Evolutionary conservation across 192 early-diverging fungal genomes (phyloP), one percentile per base, ranked within the genome.

Genomic region (Funneliformis geosporum): DNA sequence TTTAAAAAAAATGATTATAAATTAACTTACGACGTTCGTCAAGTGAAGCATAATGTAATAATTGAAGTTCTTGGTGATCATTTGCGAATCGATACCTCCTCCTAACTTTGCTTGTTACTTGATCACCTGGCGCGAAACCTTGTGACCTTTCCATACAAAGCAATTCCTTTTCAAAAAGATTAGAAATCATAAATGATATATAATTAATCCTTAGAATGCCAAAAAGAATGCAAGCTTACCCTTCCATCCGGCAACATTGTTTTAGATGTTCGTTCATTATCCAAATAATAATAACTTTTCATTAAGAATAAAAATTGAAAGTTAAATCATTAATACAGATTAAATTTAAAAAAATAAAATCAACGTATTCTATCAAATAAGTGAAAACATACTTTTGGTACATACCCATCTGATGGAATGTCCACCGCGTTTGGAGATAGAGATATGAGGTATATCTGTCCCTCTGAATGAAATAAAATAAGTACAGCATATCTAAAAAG

Each of bases 121-220:
- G 84, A 27, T 85, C 84, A 23, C 80, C 79, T 42, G 76, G 78
- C 9, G 80, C 62, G 46, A 83, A 83, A 62, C 84, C 84, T 69
- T 82, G 81, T 23, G 72, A 78, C 33, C 84, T 71, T 68, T 83
- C 84, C 61, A 76, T 80, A 62, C 82, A 83, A 27, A 75, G 80
- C 43, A 85, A 72, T 79, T 82, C 77, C 84, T 85, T 80, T 64
- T 25, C 27, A 33, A 62, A 62, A n/a, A 23, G 21, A 27, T 64
- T 28, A 28, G 14, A 14, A 27, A 14, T 8, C 2, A 10, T 14
- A 12, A 59, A 59, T 18, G 12, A 59, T 18, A 10, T 59, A 10
- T 18, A 10, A 4, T 25, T 65, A 33, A 4, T 4, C 1, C 28
- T n/a, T 10, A 65, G 21, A 12, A 33, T 33, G 2, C 33, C 62